These are phyloP conservation scores for Paecilomyces sp. DNA, from an alignment of 2,329 filamentous ascomycete genomes.

Conservation along the genomic window DNA sequence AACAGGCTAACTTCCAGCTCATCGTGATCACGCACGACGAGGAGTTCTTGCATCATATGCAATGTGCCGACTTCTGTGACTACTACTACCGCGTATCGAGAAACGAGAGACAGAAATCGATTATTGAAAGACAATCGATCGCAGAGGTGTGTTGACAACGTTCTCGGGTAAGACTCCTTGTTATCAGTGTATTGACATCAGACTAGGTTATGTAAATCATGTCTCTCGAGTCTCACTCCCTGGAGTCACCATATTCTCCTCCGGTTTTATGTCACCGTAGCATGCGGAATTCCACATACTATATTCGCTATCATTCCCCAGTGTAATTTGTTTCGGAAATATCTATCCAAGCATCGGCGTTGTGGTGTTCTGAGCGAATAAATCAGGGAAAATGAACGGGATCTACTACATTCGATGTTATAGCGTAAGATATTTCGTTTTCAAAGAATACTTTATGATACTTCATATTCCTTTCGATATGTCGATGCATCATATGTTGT, in stretches of 20 bases:
- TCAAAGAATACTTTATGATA: background rate
- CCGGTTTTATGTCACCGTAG: background rate
- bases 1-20: constrained; percentile 92
- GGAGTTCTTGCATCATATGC: constrained; percentile 89
- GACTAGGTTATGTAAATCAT: background rate
- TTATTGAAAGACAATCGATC: constrained; percentile 62
- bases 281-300: background rate
- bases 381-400: background rate
- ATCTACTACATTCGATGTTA: no score
- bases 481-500: background rate
- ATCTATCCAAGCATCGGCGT: background rate
- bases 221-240: background rate
- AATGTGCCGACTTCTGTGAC: constrained; percentile 87
- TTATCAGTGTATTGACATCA: background rate
- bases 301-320: background rate
- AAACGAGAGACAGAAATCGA: constrained; percentile 77
- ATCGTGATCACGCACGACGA: constrained; percentile 99
- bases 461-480: background rate
- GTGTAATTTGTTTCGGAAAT: background rate
- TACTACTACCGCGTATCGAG: constrained; percentile 82
- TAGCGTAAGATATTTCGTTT: background rate
- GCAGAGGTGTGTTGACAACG: constrained; percentile 34
- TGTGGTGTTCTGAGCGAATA: background rate
- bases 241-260: background rate
- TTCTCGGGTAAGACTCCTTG: background rate